phyloP scores from a whole-genome alignment of 2,329 filamentous ascomycete species.

The Nigrograna mackinnonii region DNA sequence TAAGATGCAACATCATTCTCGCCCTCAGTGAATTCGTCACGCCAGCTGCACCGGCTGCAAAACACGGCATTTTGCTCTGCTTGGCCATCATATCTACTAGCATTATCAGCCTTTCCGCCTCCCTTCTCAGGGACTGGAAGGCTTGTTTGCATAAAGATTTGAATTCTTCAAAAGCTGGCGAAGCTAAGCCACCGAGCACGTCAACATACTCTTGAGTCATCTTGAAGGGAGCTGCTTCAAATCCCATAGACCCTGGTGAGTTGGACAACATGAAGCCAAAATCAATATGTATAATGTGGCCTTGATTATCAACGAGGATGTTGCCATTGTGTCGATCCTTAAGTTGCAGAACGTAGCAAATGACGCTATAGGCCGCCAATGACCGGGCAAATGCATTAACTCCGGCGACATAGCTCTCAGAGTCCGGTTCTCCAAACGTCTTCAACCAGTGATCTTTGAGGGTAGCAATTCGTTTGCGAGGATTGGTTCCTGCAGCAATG shows the following conservation, averaged over 20 bases:
- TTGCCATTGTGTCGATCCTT: constrained; percentile 89
- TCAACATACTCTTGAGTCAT: constrained; percentile 85
- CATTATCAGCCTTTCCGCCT: constrained; percentile 80
- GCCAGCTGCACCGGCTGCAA: constrained; percentile 71
- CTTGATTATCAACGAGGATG: constrained; percentile 81
- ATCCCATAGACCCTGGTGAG: constrained; percentile 80
- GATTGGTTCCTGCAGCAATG: constrained; percentile 73
- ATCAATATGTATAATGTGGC: constrained; percentile 86
- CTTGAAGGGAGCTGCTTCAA: constrained; percentile 87
- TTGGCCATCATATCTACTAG: constrained; percentile 83
- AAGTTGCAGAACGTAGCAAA: constrained; percentile 80
- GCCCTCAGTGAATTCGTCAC: constrained; percentile 72
- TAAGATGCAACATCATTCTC: constrained; percentile 80
- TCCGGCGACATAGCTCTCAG: constrained; percentile 70
- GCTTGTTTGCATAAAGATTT: constrained; percentile 81
- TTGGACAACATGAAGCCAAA: constrained; percentile 92
- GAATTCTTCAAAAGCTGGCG: constrained; percentile 73
- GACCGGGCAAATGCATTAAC: constrained; percentile 80
- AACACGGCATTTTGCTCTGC: constrained; percentile 84
- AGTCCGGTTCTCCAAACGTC: constrained; percentile 71
- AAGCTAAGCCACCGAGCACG: constrained; percentile 74
- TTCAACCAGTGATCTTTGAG: constrained; percentile 82
- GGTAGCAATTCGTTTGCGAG: constrained; percentile 75
- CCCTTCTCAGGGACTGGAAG: constrained; percentile 78
- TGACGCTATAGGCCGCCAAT: constrained; percentile 84